Conservation (phyloP, 2,329 filamentous ascomycete genomes). For the Bipolaris oryzae region DNA sequence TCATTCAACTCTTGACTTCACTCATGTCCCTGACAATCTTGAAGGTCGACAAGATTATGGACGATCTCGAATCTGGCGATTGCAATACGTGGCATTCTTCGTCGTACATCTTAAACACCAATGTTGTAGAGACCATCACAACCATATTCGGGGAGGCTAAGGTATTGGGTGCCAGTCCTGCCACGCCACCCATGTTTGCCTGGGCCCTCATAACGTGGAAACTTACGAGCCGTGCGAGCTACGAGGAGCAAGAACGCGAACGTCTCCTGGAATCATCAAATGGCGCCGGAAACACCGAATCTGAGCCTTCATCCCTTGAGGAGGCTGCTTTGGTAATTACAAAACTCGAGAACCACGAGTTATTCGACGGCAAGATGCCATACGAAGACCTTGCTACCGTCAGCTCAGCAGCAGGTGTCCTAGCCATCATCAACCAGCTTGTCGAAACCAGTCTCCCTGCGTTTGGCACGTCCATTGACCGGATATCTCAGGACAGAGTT, state of each 20-base stretch:
- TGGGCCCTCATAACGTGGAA: conserved; percentile 71
- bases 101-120: conserved; percentile 72
- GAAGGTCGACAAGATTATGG: conserved; percentile 67
- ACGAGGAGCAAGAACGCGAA: conserved; percentile 39
- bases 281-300: conserved; percentile 17
- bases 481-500: conserved; percentile 65
- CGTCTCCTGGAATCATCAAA: conserved; percentile 30
- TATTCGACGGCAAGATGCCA: conserved; percentile 35
- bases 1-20: conserved; percentile 72
- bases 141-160: conserved; percentile 68
- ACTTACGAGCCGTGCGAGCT: conserved; percentile 26
- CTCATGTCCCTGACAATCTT: conserved; percentile 75
- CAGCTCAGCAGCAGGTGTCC: conserved; percentile 32
- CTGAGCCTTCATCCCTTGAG: conserved; percentile 32
- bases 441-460: conserved; percentile 35
- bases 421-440: conserved; percentile 35
- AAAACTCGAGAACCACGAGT: conserved; percentile 30
- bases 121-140: conserved; percentile 75
- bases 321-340: conserved; percentile 34
- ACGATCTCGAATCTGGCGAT: conserved; percentile 48
- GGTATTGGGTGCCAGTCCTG: conserved; percentile 61
- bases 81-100: conserved; percentile 41
- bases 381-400: conserved; percentile 35
- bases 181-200: conserved; percentile 75
- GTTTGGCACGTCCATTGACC: conserved; percentile 57